Percentiles rank a stretch among this genome's conserved stretches.
phyloP scores from a whole-genome alignment of 345 rosid genomes.

The Arabis alpina region DNA sequence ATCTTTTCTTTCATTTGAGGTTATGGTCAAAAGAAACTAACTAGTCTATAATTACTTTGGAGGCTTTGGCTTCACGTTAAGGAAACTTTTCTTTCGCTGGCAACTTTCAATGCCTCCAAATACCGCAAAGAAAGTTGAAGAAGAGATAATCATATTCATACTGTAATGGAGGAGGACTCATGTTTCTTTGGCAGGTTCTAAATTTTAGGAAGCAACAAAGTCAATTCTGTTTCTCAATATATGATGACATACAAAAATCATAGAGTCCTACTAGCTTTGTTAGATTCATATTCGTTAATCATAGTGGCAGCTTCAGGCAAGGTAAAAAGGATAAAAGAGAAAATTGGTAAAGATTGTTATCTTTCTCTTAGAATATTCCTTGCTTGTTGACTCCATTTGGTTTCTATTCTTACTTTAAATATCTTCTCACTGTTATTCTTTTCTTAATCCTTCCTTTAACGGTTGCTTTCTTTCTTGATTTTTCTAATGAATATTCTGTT shows the following conservation, averaged over 20 bases:
- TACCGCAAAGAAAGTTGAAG: no score
- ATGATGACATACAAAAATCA: no score
- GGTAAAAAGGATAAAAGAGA: neutral
- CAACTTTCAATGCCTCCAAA: neutral
- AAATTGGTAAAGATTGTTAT: constrained; percentile 25
- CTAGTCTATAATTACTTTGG: neutral
- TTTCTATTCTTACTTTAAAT: neutral
- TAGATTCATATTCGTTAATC: neutral
- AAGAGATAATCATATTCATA: no score
- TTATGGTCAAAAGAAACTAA: neutral
- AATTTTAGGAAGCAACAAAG: no score
- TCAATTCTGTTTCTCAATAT: no score
- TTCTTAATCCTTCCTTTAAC: constrained; percentile 5
- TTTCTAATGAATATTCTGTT: constrained; percentile 4
- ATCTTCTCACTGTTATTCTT: constrained; percentile 23
- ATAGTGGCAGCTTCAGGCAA: neutral
- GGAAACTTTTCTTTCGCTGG: neutral
- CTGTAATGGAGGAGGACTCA: no score
- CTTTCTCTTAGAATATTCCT: constrained; percentile 32
- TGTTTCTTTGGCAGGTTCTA: no score
- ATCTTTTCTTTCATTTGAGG: no score
- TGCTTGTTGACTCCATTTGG: constrained; percentile 12
- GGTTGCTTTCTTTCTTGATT: constrained; percentile 9
- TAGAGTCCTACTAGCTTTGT: no score
- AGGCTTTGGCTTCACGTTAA: neutral